Base-by-base conservation (phyloP, 805 yeast genomes). In the Tetrapisispora pingtungensis region DNA sequence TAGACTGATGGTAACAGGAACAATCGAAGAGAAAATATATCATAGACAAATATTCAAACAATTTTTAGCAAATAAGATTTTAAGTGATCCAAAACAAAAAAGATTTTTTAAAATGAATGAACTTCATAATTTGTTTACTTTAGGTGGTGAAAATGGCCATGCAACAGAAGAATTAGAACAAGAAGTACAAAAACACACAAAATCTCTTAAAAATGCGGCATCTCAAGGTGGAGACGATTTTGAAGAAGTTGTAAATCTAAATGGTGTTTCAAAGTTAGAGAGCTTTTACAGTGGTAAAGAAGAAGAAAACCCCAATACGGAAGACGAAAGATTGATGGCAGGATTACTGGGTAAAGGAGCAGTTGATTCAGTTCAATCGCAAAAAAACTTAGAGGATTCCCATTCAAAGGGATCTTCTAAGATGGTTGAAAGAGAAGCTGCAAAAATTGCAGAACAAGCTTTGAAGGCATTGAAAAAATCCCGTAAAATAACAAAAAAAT, bases 21-120 rank as follows among this genome's bases (percentile, higher is more conserved):
- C 96, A 0, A 93, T 90, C 37, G 98, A 93, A 58, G 98, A 93
- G 59, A 93, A 93, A 60, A 93, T 93, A 4, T 93, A 93, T 55
- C 97, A 93, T 56, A 75, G 98, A 18, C 98, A 93, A 64, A 93
- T 93, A 28, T 93, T 90, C 74, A 93, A 93, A 61, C 96, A 94
- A 49, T 83, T 90, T 52, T 65, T 93, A 49, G 85, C 97, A 0
- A 93, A 93, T 63, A 93, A 90, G 65, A 89, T 93, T 49, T 67
- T 93, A 55, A 89, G 87, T 52, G 98, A 93, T 59, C 97, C 98
- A 1, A 88, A 89, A 53, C 97, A 93, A 58, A 75, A 89, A 47
- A 67, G 97, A 46, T 89, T 90, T 55, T 93, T 93, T 70, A 93
- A 93, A 56, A 81, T 80, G 74, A 87, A 84, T 55, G 97, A 93